These are phyloP conservation scores for Starmerella scarabaei DNA, from an alignment of 805 yeast genomes.

Conservation along the genomic window DNA sequence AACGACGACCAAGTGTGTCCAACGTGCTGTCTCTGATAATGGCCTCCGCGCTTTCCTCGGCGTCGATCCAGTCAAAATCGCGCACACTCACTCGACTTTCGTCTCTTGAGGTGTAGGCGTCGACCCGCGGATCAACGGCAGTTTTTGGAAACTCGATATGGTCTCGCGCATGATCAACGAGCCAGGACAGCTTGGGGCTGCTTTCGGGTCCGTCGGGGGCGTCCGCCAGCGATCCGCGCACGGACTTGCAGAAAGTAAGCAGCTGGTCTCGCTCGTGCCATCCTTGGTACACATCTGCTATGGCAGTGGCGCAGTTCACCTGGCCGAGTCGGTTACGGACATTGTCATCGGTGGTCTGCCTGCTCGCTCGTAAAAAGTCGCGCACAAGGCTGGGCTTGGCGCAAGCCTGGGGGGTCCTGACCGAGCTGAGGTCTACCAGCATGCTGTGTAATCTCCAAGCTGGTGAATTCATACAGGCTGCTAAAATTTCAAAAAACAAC, in stretches of 20 bases:
- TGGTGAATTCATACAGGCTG: too few species aligned
- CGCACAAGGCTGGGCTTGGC: constrained; percentile 20
- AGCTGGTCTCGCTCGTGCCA: constrained; percentile 18
- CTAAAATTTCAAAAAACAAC: too few species aligned
- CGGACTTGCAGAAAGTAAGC: constrained; percentile 13
- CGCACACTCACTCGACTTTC: constrained; percentile 8
- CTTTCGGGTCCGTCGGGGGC: constrained; percentile 3
- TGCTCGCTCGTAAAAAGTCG: constrained; percentile 23
- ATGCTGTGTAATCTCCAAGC: neutral
- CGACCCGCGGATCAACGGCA: constrained; percentile 21
- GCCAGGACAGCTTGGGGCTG: constrained; percentile 11
- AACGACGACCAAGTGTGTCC: constrained; percentile 8
- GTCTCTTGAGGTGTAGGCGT: constrained; percentile 21
- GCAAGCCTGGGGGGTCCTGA: constrained; percentile 16
- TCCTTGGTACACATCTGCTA: constrained; percentile 14
- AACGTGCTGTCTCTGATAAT: constrained; percentile 18
- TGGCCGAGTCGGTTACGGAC: constrained; percentile 23
- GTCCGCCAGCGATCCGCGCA: constrained; percentile 6
- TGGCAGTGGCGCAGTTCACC: constrained; percentile 16
- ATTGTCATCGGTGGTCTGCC: constrained; percentile 24
- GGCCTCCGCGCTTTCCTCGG: constrained; percentile 14
- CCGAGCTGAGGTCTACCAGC: constrained; percentile 2
- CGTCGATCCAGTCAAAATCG: constrained; percentile 15
- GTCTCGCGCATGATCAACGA: constrained; percentile 19
- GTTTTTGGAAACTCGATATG: constrained; percentile 17